phyloP scores from a whole-genome alignment of 352 stramenopile genomes.

The Pythium periplocum region DNA sequence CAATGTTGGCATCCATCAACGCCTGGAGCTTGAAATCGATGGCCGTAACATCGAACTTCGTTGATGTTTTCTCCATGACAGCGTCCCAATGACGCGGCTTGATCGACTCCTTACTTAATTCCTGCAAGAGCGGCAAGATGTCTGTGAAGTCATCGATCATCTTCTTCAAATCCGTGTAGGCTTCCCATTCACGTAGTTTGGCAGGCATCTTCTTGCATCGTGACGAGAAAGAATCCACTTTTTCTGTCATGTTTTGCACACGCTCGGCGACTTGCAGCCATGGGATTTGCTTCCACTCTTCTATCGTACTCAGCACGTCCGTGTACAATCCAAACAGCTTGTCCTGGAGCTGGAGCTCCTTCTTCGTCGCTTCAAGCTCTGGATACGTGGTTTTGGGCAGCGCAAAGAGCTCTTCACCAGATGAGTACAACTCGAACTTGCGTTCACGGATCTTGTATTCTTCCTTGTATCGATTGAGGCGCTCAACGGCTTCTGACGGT shows the following conservation, averaged over 20 bases:
- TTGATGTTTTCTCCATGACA: constrained; percentile 92
- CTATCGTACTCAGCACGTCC: constrained; percentile 96
- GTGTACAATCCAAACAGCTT: constrained; percentile 96
- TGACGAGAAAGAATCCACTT: constrained; percentile 93
- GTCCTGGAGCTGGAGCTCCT: constrained; percentile 93
- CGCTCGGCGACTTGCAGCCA: constrained; percentile 93
- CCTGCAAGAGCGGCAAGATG: constrained; percentile 94
- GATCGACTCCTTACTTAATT: constrained; percentile 97
- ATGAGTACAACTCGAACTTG: constrained; percentile 96
- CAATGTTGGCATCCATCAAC: constrained; percentile 92
- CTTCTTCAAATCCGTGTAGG: constrained; percentile 94
- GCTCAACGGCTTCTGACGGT: constrained; percentile 94
- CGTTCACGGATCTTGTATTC: constrained; percentile 96
- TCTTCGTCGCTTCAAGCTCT: constrained; percentile 96
- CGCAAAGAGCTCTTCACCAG: constrained; percentile 96
- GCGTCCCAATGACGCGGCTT: constrained; percentile 96
- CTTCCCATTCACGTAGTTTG: constrained; percentile 95
- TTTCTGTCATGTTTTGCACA: constrained; percentile 95
- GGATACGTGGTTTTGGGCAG: constrained; percentile 95
- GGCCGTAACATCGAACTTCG: constrained; percentile 90
- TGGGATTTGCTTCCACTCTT: constrained; percentile 96
- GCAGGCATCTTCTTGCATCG: constrained; percentile 97
- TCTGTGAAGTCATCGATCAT: constrained; percentile 98
- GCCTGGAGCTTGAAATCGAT: constrained; percentile 95
- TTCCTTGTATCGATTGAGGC: constrained; percentile 97